Evolutionary conservation across 352 stramenopile genomes (phyloP).

Genomic region (Phytophthora sojae): DNA sequence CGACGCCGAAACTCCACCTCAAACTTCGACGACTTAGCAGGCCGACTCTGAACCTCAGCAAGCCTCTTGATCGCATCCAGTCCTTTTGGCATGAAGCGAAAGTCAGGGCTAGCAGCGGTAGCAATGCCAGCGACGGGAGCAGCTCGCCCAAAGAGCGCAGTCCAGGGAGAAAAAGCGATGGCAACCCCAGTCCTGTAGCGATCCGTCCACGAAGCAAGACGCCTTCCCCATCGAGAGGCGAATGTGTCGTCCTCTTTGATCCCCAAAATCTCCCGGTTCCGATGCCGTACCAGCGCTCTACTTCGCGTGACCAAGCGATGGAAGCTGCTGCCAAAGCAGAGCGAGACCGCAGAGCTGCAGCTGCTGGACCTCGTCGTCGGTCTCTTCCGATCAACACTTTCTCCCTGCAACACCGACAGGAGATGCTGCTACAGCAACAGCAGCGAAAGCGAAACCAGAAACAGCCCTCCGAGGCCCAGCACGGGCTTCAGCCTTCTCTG

Average conservation of each 20-base stretch:
- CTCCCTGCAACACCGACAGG: constrained; percentile 34
- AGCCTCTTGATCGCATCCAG: constrained; percentile 35
- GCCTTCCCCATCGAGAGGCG: constrained; percentile 18
- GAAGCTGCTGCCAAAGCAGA: constrained; percentile 22
- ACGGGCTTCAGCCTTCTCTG: constrained; percentile 24
- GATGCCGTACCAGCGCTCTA: constrained; percentile 25
- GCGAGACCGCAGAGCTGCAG: constrained; percentile 22
- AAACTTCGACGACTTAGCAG: constrained; percentile 32
- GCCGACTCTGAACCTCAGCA: constrained; percentile 25
- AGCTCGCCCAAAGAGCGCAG: constrained; percentile 26
- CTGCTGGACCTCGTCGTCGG: constrained; percentile 35
- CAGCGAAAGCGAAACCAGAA: constrained; percentile 21
- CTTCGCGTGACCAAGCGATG: constrained; percentile 29
- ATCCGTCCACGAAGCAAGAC: constrained; percentile 22
- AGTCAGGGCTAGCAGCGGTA: constrained; percentile 31
- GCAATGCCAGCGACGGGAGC: constrained; percentile 25
- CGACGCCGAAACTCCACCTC: constrained; percentile 32
- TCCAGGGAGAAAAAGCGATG: constrained; percentile 7
- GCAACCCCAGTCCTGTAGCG: constrained; percentile 26
- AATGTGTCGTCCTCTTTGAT: constrained; percentile 62
- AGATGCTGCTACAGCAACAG: constrained; percentile 36
- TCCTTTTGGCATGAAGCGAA: constrained; percentile 37
- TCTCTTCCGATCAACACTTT: constrained; percentile 62
- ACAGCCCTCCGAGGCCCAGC: constrained; percentile 20
- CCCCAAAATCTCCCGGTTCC: constrained; percentile 35